These are phyloP conservation scores for Xylariaceae sp. DNA, from an alignment of 2,329 filamentous ascomycete genomes.

Conservation along the genomic window DNA sequence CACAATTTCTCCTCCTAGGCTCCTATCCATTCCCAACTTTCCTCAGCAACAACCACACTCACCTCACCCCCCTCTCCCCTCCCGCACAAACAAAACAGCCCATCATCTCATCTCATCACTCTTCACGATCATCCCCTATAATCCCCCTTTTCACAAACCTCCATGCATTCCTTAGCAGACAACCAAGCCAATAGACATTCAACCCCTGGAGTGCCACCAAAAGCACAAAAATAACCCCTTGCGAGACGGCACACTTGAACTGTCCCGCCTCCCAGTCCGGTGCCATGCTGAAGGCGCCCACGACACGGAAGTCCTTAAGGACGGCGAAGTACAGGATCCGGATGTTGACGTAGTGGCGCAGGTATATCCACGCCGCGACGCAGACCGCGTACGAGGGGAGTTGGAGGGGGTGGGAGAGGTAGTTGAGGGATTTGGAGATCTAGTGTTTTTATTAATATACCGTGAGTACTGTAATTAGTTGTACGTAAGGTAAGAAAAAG, in stretches of 20 bases:
- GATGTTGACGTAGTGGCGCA: constrained; percentile 63
- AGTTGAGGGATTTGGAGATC: constrained; percentile 65
- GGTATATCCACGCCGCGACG: constrained; percentile 63
- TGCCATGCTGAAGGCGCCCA: constrained; percentile 53
- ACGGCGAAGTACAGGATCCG: constrained; percentile 53
- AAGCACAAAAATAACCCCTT: constrained; percentile 48
- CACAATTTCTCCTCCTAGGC: too few species aligned
- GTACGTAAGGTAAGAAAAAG: too few species aligned
- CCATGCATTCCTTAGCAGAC: constrained; percentile 51
- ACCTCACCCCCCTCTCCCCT: neutral
- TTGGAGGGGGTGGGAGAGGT: constrained; percentile 57
- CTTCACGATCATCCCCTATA: constrained; percentile 52
- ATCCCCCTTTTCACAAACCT: constrained; percentile 44
- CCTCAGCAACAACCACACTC: neutral
- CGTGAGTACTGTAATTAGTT: too few species aligned
- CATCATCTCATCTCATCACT: constrained; percentile 46
- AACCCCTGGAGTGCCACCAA: constrained; percentile 50
- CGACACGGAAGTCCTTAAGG: constrained; percentile 50
- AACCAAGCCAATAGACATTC: constrained; percentile 57
- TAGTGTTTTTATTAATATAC: too few species aligned
- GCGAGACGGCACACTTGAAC: constrained; percentile 53
- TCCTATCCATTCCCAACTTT: too few species aligned
- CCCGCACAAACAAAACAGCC: too few species aligned
- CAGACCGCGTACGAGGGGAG: constrained; percentile 62
- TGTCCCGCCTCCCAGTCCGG: constrained; percentile 55